These are phyloP conservation scores for Plasmodium adleri DNA, from an alignment of 169 alveolate genomes.

Conservation along the genomic window DNA sequence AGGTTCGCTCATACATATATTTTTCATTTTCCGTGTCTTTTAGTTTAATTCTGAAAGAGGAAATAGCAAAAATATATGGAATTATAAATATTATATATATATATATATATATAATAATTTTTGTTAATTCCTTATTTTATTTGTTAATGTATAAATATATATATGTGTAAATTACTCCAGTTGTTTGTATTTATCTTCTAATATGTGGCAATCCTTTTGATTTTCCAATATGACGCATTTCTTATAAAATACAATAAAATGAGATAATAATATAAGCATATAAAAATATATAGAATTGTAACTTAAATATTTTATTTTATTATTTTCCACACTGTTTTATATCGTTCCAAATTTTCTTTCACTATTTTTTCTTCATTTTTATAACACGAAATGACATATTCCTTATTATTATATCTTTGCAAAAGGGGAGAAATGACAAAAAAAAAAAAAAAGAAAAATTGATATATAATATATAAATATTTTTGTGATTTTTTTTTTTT, in stretches of 20 bases:
- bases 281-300: conserved; percentile 5
- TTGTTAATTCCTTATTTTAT: too few species aligned
- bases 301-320: too few species aligned
- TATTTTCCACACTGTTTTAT: conserved; percentile 21
- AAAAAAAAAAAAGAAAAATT: neutral
- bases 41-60: conserved; percentile 18
- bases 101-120: neutral
- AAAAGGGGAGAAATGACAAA: neutral
- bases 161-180: conserved; percentile 22
- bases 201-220: conserved; percentile 7
- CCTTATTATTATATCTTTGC: conserved; percentile 17
- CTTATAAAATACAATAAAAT: conserved; percentile 19
- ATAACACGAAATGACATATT: conserved; percentile 31
- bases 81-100: neutral
- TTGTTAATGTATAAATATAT: neutral
- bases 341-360: conserved; percentile 46
- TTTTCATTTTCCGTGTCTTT: conserved; percentile 69
- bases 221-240: conserved; percentile 64
- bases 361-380: conserved; percentile 48
- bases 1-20: conserved; percentile 38
- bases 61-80: neutral
- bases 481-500: too few species aligned
- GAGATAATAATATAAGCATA: conserved; percentile 22
- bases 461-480: neutral
- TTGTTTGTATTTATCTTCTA: conserved; percentile 51